Conservation (phyloP, 495 filamentous ascomycete genomes). For the Penicillium ucsense region DNA sequence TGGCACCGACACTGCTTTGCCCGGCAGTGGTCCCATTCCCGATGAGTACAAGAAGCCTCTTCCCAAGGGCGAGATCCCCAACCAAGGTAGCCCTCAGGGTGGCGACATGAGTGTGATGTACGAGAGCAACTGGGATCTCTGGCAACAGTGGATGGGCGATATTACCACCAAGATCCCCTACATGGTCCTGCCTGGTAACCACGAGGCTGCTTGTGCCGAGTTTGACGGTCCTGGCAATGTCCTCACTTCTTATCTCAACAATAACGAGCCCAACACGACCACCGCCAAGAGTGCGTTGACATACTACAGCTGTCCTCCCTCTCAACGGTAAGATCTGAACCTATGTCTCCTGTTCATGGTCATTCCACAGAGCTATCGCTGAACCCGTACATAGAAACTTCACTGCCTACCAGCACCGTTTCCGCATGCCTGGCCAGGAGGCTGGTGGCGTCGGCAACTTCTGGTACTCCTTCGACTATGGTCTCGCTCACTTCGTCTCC, state of each 20-base stretch:
- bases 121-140: conserved; percentile 41
- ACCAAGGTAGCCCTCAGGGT: conserved; percentile 38
- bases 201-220: conserved; percentile 41
- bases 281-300: conserved; percentile 23
- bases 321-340: conserved; percentile 30
- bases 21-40: conserved; percentile 19
- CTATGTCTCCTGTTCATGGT: not conserved
- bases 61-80: conserved; percentile 35
- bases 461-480: conserved; percentile 52
- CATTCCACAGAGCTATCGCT: not conserved
- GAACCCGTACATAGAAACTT: conserved; percentile 31
- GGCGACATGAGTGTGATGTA: conserved; percentile 43
- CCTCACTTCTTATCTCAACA: conserved; percentile 39
- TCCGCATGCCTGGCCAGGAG: conserved; percentile 40
- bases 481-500: conserved; percentile 41
- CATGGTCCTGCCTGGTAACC: conserved; percentile 39
- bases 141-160: conserved; percentile 36
- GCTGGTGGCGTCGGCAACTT: conserved; percentile 41
- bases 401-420: conserved; percentile 44
- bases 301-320: conserved; percentile 44
- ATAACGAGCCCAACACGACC: conserved; percentile 21
- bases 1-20: conserved; percentile 32
- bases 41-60: conserved; percentile 33
- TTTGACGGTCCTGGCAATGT: conserved; percentile 40
- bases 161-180: conserved; percentile 35